These are phyloP conservation scores for Chloroidium sp. DNA, from an alignment of 163 green algal species.

Conservation along the genomic window DNA sequence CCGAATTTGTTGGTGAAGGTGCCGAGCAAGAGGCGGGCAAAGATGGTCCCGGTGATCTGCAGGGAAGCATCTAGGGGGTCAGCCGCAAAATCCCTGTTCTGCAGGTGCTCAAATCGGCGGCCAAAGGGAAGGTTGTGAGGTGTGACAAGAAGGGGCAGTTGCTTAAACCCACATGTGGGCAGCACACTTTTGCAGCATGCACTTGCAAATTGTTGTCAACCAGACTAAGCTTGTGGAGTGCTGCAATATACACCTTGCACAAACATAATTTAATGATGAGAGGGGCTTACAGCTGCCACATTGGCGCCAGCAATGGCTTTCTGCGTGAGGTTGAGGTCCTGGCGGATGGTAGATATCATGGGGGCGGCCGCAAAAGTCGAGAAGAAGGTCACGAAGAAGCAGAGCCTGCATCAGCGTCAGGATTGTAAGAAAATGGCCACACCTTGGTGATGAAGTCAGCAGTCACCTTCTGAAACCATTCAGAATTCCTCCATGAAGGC, in stretches of 20 bases:
- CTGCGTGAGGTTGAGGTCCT: conserved; percentile 59
- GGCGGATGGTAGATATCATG: conserved; percentile 68
- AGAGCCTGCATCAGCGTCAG: background rate
- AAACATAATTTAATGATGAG: background rate
- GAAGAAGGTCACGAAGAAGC: conserved; percentile 54
- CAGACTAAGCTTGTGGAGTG: background rate
- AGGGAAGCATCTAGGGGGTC: background rate
- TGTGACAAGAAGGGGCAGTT: too few relatives aligned
- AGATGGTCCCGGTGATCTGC: conserved; percentile 64
- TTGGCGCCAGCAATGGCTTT: conserved; percentile 21
- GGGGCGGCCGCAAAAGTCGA: conserved; percentile 71
- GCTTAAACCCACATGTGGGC: too few relatives aligned
- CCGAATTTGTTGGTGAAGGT: conserved; percentile 73
- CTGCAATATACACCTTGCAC: background rate
- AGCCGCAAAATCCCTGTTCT: too few relatives aligned
- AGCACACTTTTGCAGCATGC: background rate
- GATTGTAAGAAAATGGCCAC: background rate
- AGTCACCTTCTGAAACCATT: too few relatives aligned
- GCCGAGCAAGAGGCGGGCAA: conserved; percentile 73
- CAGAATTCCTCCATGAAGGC: too few relatives aligned
- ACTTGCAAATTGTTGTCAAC: conserved; percentile 31
- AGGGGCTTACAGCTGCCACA: conserved; percentile 3
- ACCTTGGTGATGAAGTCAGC: too few relatives aligned
- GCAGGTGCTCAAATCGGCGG: too few relatives aligned
- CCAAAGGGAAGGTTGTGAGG: too few relatives aligned